Evolutionary conservation across 768 basidiomycete genomes (phyloP), one percentile per base, ranked within the genome.

Genomic region (Cyathus striatus): DNA sequence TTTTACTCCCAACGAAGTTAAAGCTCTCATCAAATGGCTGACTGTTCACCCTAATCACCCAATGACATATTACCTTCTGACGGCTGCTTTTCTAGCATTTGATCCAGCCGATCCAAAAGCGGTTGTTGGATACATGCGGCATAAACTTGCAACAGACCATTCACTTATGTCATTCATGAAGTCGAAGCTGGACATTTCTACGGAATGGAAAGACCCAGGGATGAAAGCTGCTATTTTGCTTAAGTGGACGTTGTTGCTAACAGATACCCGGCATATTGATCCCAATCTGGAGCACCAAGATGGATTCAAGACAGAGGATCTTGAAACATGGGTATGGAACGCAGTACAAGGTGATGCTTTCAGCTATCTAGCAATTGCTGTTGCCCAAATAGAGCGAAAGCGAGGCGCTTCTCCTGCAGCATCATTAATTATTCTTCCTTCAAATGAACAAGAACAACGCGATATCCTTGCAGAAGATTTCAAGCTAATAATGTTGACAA

Each of bases 221-320:
- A 62, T 95, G 13, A 87, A 84, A 54, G 83, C 89, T 0, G 72
- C 76, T 2, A 55, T 93, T 4, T 62, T 86, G n/a, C 72, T 96
- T 27, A 89, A 90, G 55, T 94, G 90, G 90, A 86, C 90, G 0
- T 70, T 94, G 45, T 90, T 90, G 60, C 68, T 91, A 50, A 83
- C 89, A 1, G 83, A 89, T 49, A 74, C 80, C 5, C 73, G 90
- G 20, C 81, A 85, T 56, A 75, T 76, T 16, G 80, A 89, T 51
- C 65, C 79, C 1, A 69, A 73, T 3, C 61, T 92, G 26, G 83
- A 87, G 50, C 72, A 78, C 50, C 69, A 71, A 23, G 70, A 68
- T 5, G 87, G 81, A 2, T 85, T 83, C 62, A 80, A 72, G 48
- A 82, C 87, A 2, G 86, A 90, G 41, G 81, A 86, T 42, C 72